Evolutionary conservation across 768 basidiomycete species (phyloP).

Genomic region (Boletus pseudopeckii): DNA sequence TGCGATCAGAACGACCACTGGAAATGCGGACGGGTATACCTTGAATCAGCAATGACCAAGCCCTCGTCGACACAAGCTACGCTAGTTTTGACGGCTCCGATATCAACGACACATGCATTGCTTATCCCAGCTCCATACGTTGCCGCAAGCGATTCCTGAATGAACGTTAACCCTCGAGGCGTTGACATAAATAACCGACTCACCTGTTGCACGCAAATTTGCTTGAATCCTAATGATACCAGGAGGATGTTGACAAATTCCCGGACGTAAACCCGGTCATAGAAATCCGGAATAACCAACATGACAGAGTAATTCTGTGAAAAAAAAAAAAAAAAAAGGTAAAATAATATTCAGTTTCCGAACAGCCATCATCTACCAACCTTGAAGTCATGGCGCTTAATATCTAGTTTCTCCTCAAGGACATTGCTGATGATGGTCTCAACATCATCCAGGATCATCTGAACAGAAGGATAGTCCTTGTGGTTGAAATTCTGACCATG

Average conservation of each 20-base stretch:
- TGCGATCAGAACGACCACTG: conserved; percentile 2
- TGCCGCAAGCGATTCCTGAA: conserved; percentile 85
- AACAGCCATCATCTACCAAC: too few relatives aligned
- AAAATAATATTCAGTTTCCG: not conserved
- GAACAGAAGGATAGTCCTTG: conserved; percentile 67
- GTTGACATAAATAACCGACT: not conserved
- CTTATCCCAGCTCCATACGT: conserved; percentile 95
- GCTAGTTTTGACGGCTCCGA: conserved; percentile 80
- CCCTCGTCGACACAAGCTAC: conserved; percentile 96
- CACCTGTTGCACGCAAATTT: conserved; percentile 89
- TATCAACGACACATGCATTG: conserved; percentile 92
- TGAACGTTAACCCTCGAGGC: not conserved
- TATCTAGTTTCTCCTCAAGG: conserved; percentile 57
- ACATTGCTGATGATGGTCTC: conserved; percentile 62
- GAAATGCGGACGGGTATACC: conserved; percentile 45
- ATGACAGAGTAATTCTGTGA: conserved; percentile 80
- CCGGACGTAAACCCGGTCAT: conserved; percentile 79
- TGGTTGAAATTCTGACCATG: conserved; percentile 80
- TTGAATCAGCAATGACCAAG: conserved; percentile 78
- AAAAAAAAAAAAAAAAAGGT: not conserved
- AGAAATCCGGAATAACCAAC: conserved; percentile 89
- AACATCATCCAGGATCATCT: conserved; percentile 73
- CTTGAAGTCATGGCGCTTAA: conserved; percentile 55
- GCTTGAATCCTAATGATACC: conserved; percentile 84
- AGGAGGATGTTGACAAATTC: conserved; percentile 73